Evolutionary conservation across 805 yeast genomes (phyloP).

Genomic region (Kazachstania psychrophila): DNA sequence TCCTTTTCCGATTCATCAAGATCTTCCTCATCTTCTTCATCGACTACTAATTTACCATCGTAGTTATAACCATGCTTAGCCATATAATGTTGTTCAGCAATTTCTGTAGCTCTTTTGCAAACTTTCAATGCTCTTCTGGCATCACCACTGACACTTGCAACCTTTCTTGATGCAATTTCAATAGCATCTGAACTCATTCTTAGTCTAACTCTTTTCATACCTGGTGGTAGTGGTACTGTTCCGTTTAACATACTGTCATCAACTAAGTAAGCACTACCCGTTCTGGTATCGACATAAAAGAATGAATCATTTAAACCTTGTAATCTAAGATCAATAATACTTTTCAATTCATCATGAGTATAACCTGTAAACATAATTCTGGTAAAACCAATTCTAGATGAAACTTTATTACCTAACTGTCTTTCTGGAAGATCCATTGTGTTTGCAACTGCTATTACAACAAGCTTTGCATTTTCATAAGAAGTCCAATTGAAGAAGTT

Average conservation of each 20-base stretch:
- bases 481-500: constrained; percentile 98
- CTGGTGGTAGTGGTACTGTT: constrained; percentile 7
- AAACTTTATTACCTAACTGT: constrained; percentile 73
- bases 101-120: constrained; percentile 80
- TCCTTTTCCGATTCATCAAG: constrained; percentile 8
- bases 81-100: constrained; percentile 61
- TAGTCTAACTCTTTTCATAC: constrained; percentile 27
- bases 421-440: constrained; percentile 97
- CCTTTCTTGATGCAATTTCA: constrained; percentile 85
- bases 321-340: constrained; percentile 65
- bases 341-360: constrained; percentile 64
- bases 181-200: constrained; percentile 60
- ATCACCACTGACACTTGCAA: constrained; percentile 95
- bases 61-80: constrained; percentile 28
- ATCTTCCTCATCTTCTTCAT: constrained; percentile 9
- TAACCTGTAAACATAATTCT: constrained; percentile 87
- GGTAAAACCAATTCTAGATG: constrained; percentile 82
- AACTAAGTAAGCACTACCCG: constrained; percentile 30
- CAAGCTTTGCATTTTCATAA: constrained; percentile 61
- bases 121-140: constrained; percentile 87
- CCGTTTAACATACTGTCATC: constrained; percentile 2
- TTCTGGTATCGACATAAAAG: constrained; percentile 30
- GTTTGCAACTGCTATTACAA: constrained; percentile 90
- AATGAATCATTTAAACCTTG: constrained; percentile 36
- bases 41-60: constrained; percentile 14